Percentiles rank a stretch among this genome's conserved stretches.
Conservation (phyloP, 116 monocot genomes). For the Dioscorea cayenensis region DNA sequence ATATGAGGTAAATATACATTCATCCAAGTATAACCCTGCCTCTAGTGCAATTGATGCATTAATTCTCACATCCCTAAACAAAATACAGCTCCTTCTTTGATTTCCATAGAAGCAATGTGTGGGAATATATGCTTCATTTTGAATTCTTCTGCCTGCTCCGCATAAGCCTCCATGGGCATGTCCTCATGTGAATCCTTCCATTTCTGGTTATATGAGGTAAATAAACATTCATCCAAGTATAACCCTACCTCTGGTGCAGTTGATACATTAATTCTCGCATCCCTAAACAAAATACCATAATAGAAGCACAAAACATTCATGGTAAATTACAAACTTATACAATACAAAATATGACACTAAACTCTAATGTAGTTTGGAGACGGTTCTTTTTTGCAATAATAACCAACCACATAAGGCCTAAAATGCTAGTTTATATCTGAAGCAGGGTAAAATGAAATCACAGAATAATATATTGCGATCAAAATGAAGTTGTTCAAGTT, state of each 20-base stretch:
- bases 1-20: constrained; percentile 84
- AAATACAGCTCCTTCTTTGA: constrained; percentile 81
- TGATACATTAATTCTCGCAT: constrained; percentile 76
- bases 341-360: too few relatives aligned
- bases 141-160: constrained; percentile 71
- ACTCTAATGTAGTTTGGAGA: too few relatives aligned
- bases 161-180: constrained; percentile 74
- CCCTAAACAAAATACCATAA: constrained; percentile 31
- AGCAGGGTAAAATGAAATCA: too few relatives aligned
- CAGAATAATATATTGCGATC: too few relatives aligned
- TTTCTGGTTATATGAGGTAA: constrained; percentile 87
- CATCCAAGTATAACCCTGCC: constrained; percentile 87
- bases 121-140: constrained; percentile 66
- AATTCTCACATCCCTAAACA: constrained; percentile 66
- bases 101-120: constrained; percentile 83
- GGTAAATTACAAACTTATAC: too few relatives aligned
- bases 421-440: too few relatives aligned
- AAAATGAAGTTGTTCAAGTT: too few relatives aligned
- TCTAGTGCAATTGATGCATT: constrained; percentile 94
- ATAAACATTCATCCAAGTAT: constrained; percentile 87
- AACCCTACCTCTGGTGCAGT: constrained; percentile 94
- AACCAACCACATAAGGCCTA: too few relatives aligned
- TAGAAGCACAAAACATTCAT: not conserved
- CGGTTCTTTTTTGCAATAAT: too few relatives aligned
- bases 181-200: constrained; percentile 90